Conservation (phyloP, 345 rosid genomes). For the Citropsis articulata region DNA sequence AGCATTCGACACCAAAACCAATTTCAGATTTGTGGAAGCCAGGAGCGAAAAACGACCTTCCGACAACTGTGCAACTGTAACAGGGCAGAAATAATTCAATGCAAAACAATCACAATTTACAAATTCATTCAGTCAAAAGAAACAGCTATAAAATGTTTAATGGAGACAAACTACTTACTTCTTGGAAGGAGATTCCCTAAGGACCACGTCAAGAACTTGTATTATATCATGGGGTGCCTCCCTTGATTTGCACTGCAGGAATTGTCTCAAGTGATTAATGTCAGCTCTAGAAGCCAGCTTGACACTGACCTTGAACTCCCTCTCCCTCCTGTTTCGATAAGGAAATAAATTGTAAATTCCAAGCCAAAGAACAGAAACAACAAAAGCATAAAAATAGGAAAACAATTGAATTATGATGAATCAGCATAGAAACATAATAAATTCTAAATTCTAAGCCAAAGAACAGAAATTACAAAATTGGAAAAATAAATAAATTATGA, state of each 20-base stretch:
- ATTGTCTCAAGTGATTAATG: constrained; percentile 47
- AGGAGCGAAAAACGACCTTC: constrained; percentile 55
- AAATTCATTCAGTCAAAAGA: background rate
- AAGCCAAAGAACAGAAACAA: background rate
- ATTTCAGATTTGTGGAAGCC: constrained; percentile 42
- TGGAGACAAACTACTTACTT: constrained; percentile 5
- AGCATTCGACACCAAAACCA: constrained; percentile 58
- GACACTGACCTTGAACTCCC: constrained; percentile 45
- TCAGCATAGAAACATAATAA: background rate
- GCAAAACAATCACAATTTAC: background rate
- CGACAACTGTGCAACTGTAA: constrained; percentile 48
- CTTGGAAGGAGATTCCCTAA: constrained; percentile 45
- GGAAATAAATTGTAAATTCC: background rate
- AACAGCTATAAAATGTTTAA: background rate
- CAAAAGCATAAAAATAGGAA: background rate
- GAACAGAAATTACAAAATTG: background rate
- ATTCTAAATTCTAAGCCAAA: background rate
- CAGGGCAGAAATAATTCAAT: background rate
- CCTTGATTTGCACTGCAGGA: constrained; percentile 42
- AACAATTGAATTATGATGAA: background rate
- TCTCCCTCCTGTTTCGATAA: constrained; percentile 36
- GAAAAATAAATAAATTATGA: background rate
- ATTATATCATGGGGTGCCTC: constrained; percentile 66
- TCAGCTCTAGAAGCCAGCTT: constrained; percentile 60
- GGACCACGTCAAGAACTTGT: constrained; percentile 58